Evolutionary conservation across 345 rosid genomes (phyloP), one percentile per base, ranked within the genome.

Genomic region (Gossypium australe): DNA sequence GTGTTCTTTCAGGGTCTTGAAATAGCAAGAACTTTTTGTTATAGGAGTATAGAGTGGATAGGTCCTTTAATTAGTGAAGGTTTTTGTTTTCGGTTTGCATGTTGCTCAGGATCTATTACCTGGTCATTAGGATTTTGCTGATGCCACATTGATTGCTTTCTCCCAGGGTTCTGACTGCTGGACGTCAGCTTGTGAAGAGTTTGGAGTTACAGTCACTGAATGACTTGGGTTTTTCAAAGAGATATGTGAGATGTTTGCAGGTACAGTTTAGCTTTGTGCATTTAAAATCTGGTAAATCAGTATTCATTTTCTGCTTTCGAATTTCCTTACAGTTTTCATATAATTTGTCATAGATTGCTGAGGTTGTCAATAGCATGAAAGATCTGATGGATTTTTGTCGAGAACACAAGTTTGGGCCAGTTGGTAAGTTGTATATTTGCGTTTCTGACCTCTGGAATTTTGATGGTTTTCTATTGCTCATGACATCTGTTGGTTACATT

Each of bases 341-440:
- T 77, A 18, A 52, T 82, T 74, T 68, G 62, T 80, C 9, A 29
- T 70, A 92, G 99, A 92, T 89, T 64, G 87, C 95, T 38, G 99
- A 94, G 90, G 97, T 91, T 84, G 96, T 94, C 80, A 94, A 86
- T 83, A 89, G 97, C 86, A 94, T 94, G 99, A 92, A 92, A 85
- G 98, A 95, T 84, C 83, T 95, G 80, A 88, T 95, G 60, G 92
- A 86, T 83, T 87, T 91, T 85, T 95, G 94, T 71, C 87, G 80
- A 57, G 94, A 94, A 51, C 71, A 85, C 67, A 88, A 92, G 82
- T 81, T 77, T 45, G 99, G 99, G 72, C 98, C 98, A 2, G 85
- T 94, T 44, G 99, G 99, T 94, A 83, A 78, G 76, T 73, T 20
- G 4, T 45, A 2, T 45, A 17, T 41, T 34, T 70, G 18, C 22